Base-by-base conservation (phyloP, 1,284 basidiomycete genomes). In the Austroboletus novae-zelandiae region DNA sequence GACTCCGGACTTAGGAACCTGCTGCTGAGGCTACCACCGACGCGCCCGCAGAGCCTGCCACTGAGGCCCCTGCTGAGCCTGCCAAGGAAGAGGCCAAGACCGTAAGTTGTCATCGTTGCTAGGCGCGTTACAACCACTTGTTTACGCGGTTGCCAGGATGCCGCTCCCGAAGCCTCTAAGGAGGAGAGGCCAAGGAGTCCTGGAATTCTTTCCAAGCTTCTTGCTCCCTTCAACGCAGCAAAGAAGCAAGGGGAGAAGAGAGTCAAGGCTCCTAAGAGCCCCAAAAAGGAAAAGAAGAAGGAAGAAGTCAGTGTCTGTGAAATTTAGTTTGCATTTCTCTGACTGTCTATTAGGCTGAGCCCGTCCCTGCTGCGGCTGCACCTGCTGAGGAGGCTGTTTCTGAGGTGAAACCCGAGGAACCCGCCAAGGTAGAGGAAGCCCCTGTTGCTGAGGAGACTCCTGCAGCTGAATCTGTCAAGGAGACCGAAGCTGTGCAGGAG, bases 131-230 rank as follows among this genome's bases (percentile, higher is more conserved):
- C 15, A 20, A 51, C 34, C 32, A 25, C 52, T 45, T 41, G 51
- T 25, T 48, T 39, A 43, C 2, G 1, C 13, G 17, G 48, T 20
- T 29, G 40, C 25, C 57, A 73, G 75, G 65, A 69, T 43, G 67
- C 71, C 41, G 61, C 77, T 49, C 65, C 72, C 46, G 80, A 81
- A 57, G 61, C 68, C 32, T 20, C 71, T 11, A 84, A 84, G 79
- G 86, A 86, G 73, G 85, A 86, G 57, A 74, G 77, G 56, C 84
- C 86, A 60, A 89, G 86, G 80, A 88, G 86, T 72, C 88, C 89
- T n/a, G 69, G 78, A 47, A 57, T 90, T 54, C 72, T 91, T 47
- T 62, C 79, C 56, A 91, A 86, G 71, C 74, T 91, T 55, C 79
- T 91, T 47, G 81, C 81, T 39, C 81, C 86, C 23, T 86, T 91